Evolutionary conservation across 441 rosid species (phyloP).

Genomic region (Syzygium malaccense): DNA sequence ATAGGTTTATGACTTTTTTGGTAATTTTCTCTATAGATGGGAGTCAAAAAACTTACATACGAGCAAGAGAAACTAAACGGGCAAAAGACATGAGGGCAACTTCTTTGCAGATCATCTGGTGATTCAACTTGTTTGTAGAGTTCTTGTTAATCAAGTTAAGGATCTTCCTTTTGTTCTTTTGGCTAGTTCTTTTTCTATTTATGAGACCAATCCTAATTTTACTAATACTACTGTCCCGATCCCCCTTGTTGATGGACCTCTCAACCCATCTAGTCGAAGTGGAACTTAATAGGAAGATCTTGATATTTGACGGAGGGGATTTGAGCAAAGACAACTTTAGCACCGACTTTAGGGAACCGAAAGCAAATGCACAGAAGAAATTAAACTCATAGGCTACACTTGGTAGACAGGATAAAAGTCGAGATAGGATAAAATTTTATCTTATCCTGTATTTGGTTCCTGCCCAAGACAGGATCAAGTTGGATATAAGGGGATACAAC

Average conservation of each 20-base stretch:
- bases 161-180: not conserved
- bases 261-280: not conserved
- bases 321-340: not conserved
- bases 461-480: rapidly evolving
- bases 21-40: not conserved
- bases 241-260: not conserved
- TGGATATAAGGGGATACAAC: not conserved
- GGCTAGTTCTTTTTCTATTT: not conserved
- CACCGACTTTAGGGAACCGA: not conserved
- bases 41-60: not conserved
- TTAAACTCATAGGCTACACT: not conserved
- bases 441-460: not conserved
- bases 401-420: not conserved
- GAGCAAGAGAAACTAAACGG: not conserved
- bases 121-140: not conserved
- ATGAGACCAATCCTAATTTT: not conserved
- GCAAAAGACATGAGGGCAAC: not conserved
- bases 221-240: not conserved
- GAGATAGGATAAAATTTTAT: not conserved
- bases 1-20: too few relatives aligned
- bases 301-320: not conserved
- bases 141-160: not conserved
- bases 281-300: not conserved
- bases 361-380: not conserved
- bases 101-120: not conserved